Evolutionary conservation across 208 protist genomes (phyloP).

Genomic region (Vickermania ingenoplastis): DNA sequence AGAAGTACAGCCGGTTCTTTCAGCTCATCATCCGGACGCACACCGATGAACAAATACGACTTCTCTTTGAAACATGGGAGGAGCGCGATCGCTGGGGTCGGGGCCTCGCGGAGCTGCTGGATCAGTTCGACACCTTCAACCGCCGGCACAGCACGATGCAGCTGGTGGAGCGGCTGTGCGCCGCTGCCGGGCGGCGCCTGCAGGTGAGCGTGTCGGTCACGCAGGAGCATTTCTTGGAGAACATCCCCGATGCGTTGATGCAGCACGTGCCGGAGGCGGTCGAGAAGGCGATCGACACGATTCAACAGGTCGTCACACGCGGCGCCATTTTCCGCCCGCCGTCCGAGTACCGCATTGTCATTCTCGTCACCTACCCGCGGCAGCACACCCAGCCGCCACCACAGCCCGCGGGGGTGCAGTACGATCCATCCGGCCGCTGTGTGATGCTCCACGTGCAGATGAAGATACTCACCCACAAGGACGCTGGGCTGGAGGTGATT

Average conservation of each 20-base stretch:
- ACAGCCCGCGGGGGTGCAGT: slow-evolving; percentile 21
- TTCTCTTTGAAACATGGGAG: slow-evolving; percentile 53
- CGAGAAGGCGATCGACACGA: slow-evolving; percentile 45
- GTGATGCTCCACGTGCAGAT: slow-evolving; percentile 39
- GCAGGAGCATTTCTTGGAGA: slow-evolving; percentile 25
- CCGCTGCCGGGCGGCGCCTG: slow-evolving; percentile 29
- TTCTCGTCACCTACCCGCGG: background rate
- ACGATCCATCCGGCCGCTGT: slow-evolving; percentile 55
- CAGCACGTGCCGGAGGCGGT: slow-evolving; percentile 79
- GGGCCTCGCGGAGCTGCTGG: slow-evolving; percentile 65
- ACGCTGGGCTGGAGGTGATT: slow-evolving; percentile 37
- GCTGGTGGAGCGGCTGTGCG: slow-evolving; percentile 33
- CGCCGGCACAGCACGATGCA: slow-evolving; percentile 41
- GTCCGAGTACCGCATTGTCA: background rate
- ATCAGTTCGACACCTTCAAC: slow-evolving; percentile 48
- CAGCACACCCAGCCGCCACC: background rate
- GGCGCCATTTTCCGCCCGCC: background rate
- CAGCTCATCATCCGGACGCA: slow-evolving; percentile 57
- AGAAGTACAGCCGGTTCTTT: slow-evolving; percentile 75
- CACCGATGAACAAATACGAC: slow-evolving; percentile 29
- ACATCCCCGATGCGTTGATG: slow-evolving; percentile 54
- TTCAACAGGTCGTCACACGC: slow-evolving; percentile 26
- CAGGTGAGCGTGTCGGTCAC: slow-evolving; percentile 60
- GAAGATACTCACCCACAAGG: slow-evolving; percentile 25
- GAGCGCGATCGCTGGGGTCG: slow-evolving; percentile 60